phyloP scores from a whole-genome alignment of 305 asterid genomes.

The Coffea humblotiana region DNA sequence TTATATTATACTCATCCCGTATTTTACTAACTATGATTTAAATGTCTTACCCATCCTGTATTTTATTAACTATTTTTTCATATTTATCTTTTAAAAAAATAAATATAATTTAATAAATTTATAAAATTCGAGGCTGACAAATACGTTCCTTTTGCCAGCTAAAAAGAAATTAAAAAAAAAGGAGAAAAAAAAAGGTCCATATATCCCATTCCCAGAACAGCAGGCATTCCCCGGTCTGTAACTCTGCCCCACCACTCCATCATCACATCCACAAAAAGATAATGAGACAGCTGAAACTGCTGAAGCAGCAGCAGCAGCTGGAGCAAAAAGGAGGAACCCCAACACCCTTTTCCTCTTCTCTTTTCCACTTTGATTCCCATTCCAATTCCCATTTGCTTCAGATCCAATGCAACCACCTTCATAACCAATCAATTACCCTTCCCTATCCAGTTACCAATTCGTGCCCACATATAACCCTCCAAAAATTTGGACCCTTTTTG shows the following conservation, averaged over 20 bases:
- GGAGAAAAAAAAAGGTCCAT: background rate
- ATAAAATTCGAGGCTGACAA: no score
- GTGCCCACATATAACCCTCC: background rate
- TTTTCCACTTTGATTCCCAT: conserved; percentile 16
- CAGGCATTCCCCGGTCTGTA: no score
- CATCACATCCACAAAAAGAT: conserved; percentile 17
- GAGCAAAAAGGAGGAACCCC: conserved; percentile 17
- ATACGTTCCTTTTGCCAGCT: no score
- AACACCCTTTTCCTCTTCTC: conserved; percentile 4
- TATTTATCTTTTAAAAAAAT: no score
- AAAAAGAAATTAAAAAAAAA: background rate
- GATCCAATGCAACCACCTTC: conserved; percentile 28
- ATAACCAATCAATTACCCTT: background rate
- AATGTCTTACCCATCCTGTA: no score
- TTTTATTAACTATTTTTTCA: no score
- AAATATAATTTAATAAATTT: no score
- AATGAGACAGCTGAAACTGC: conserved; percentile 24
- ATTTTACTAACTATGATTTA: no score
- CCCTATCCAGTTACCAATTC: background rate
- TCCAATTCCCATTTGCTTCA: conserved; percentile 16
- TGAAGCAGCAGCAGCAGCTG: conserved; percentile 7
- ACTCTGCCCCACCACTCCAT: conserved; percentile 14
- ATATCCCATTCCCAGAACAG: background rate
- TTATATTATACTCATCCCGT: no score
- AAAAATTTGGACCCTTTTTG: conserved; percentile 2